Evolutionary conservation across 768 basidiomycete species (phyloP), one percentile per base, ranked within the genome.

Genomic region (Lanmaoa rubissima): DNA sequence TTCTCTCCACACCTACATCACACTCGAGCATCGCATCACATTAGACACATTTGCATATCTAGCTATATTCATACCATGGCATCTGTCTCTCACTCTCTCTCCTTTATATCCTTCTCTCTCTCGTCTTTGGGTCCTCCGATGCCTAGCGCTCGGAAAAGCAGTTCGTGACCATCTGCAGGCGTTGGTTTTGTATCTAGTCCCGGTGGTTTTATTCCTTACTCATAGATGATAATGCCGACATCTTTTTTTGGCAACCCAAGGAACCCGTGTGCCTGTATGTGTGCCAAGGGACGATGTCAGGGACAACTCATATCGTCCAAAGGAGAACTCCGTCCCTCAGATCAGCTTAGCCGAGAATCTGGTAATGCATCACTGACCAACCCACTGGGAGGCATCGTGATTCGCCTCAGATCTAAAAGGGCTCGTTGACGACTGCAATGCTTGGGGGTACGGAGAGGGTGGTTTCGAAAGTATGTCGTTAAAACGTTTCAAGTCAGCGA

Each of bases 21-120:
- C 51, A 61, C 60, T 55, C 61, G 35, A 38, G 59, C 68, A 68
- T 69, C 61, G 57, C 67, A 69, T 63, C 59, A 58, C 57, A 61
- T 50, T 69, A 73, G 69, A 73, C 61, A 67, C 61, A 64, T 55
- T 35, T 60, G 69, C 70, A 73, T 71, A 65, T 65, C 69, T 71
- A 53, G 67, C 69, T 73, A 63, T 67, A 71, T 63, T 67, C 72
- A 73, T 71, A 71, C 64, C 69, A 71, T 64, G 59, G 69, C 71
- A 69, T 67, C 55, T 59, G 32, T 64, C 49, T 54, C 53, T 51
- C 55, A 19, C 16, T 58, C 9, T 41, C 38, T 45, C 21, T 39
- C 13, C 14, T 36, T 47, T 51, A 51, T 52, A 43, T 36, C 32
- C 45, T 53, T 51, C 26, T 41, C 35, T 55, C 52, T 51, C 38